phyloP scores from a whole-genome alignment of 345 rosid genomes.

The Mercurialis annua region DNA sequence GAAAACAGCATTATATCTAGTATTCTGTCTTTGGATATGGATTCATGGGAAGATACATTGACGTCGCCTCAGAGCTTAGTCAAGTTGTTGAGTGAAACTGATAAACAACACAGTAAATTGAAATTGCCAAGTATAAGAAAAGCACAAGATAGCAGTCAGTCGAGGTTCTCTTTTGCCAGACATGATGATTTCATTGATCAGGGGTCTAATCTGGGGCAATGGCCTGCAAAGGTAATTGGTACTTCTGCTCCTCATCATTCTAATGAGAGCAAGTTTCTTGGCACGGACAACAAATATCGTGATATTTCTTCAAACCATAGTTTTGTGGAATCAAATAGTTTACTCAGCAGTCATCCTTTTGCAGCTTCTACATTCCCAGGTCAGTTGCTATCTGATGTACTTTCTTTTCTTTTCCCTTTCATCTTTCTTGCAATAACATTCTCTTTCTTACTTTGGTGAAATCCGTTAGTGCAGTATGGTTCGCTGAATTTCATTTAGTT shows the following conservation, averaged over 20 bases:
- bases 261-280: slow-evolving; percentile 9
- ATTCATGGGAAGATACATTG: slow-evolving; percentile 23
- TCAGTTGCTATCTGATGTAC: slow-evolving; percentile 7
- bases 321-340: slow-evolving; percentile 6
- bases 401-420: not conserved
- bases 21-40: slow-evolving; percentile 24
- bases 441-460: not conserved
- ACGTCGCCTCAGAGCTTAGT: slow-evolving; percentile 22
- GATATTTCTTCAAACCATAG: slow-evolving; percentile 15
- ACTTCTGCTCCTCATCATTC: not conserved
- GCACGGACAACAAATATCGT: slow-evolving; percentile 12
- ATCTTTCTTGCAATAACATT: not conserved
- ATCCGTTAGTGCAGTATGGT: not conserved
- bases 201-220: slow-evolving; percentile 4
- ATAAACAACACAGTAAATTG: slow-evolving; percentile 7
- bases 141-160: slow-evolving; percentile 17
- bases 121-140: slow-evolving; percentile 19
- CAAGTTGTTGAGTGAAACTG: slow-evolving; percentile 17
- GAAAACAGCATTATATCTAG: slow-evolving; percentile 30
- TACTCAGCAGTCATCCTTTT: slow-evolving; percentile 12
- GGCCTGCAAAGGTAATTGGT: slow-evolving; percentile 1
- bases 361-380: slow-evolving; percentile 20
- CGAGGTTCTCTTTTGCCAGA: slow-evolving; percentile 31
- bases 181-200: slow-evolving; percentile 19
- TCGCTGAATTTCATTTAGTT: not conserved